phyloP scores from a whole-genome alignment of 2,329 filamentous ascomycete genomes.

The Beauveria rudraprayagi region DNA sequence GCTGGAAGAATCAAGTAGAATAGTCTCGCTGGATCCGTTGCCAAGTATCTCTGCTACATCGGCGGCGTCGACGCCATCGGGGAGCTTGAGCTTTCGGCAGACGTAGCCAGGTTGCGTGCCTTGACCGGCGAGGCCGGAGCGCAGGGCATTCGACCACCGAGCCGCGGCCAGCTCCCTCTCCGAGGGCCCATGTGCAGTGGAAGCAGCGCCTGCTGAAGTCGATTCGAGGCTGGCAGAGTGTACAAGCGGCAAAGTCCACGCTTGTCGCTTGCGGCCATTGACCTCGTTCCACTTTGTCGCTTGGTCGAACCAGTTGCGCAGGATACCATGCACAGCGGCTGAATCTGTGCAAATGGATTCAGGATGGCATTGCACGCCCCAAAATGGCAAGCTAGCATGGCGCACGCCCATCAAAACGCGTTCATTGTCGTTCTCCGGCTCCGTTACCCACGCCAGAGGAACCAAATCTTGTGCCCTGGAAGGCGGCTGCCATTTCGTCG shows the following conservation, averaged over 20 bases:
- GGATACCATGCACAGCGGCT: slow-evolving; percentile 51
- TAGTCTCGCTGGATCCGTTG: slow-evolving; percentile 33
- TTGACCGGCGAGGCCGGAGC: slow-evolving; percentile 21
- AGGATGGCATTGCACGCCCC: slow-evolving; percentile 85
- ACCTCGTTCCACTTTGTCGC: slow-evolving; percentile 52
- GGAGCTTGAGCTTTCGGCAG: slow-evolving; percentile 35
- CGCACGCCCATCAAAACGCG: slow-evolving; percentile 68
- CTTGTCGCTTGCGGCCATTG: slow-evolving; percentile 13
- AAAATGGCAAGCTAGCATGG: slow-evolving; percentile 64
- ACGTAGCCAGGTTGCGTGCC: slow-evolving; percentile 27
- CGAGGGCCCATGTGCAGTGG: slow-evolving; percentile 13
- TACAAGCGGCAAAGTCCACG: slow-evolving; percentile 7
- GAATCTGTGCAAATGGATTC: slow-evolving; percentile 76
- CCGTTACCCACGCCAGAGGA: slow-evolving; percentile 56
- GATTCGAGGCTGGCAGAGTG: slow-evolving; percentile 18
- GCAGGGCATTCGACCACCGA: slow-evolving; percentile 17
- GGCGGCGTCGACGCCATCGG: slow-evolving; percentile 38
- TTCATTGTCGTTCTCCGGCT: slow-evolving; percentile 32
- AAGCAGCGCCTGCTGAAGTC: neutral
- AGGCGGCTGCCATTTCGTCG: slow-evolving; percentile 32
- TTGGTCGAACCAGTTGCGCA: slow-evolving; percentile 68
- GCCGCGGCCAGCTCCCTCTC: slow-evolving; percentile 16
- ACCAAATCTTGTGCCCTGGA: slow-evolving; percentile 33
- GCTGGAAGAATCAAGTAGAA: slow-evolving; percentile 54
- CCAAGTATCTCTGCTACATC: slow-evolving; percentile 47